Evolutionary conservation across 163 green algal species (phyloP), one percentile per base, ranked within the genome.

Genomic region (Scenedesmus sp.): DNA sequence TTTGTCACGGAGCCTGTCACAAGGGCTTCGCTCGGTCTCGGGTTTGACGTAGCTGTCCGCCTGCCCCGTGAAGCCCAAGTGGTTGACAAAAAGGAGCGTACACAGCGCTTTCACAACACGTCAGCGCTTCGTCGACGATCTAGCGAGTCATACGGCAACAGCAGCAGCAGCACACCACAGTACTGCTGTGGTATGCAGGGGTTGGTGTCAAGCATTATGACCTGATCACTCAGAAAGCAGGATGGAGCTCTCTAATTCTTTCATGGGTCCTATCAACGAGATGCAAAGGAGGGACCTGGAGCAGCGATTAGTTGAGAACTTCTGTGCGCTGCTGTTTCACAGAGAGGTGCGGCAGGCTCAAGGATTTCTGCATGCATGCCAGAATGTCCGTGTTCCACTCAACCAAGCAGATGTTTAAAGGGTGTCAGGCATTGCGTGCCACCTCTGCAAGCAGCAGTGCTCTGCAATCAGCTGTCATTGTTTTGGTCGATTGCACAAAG

Each of bases 311-410:
- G 44, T 72, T 24, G 89, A 91, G 5, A 93, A 93, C 89, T 91
- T 93, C 37, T 24, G 72, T 73, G 73, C 76, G 40, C 89, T 93
- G 72, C 70, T 93, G 35, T 93, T 93, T 30, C 83, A 93, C 83
- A 65, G 83, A 42, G 83, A 91, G 89, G 89, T 93, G 26, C 18
- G 65, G 65, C 26, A 76, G 4, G 7, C 6, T 10, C 30, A 76
- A 40, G 65, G 30, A 76, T 26, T 76, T 40, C n/a, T 76, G 16
- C 65, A 76, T 76, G 65, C 65, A 76, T 76, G 65, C 65, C 30
- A 40, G 30, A n/a, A 30, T 37, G 4, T 76, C 2, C 7, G 0
- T 40, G 30, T 4, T 76, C 30, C 40, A 12, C 30, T 18, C 6
- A 24, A 6, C 20, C 20, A 33, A 33, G 56, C 1, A 3, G 12